Conservation (phyloP, 2,329 filamentous ascomycete species). For the Furcasterigmium sp. region DNA sequence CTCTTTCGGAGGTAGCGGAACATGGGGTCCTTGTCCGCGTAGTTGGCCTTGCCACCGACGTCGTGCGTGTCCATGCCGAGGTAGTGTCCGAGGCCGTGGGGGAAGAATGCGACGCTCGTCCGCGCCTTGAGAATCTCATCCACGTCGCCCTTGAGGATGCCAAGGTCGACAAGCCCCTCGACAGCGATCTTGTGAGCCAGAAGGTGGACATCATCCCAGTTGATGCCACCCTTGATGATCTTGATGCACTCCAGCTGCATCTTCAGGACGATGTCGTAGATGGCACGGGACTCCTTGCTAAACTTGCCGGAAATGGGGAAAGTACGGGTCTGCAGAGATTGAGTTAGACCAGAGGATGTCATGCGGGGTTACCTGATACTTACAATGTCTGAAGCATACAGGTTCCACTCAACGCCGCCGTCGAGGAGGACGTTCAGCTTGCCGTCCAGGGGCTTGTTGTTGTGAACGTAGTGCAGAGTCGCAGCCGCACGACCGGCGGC, state of each 20-base stretch:
- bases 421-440: conserved; percentile 82
- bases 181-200: conserved; percentile 79
- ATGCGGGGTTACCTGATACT: neutral
- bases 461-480: conserved; percentile 83
- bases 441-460: conserved; percentile 61
- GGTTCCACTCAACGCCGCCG: conserved; percentile 71
- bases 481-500: conserved; percentile 76
- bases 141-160: conserved; percentile 63
- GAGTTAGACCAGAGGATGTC: conserved; percentile 26
- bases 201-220: conserved; percentile 78
- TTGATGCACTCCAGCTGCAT: conserved; percentile 81
- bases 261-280: conserved; percentile 77
- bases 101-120: conserved; percentile 87
- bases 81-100: conserved; percentile 87
- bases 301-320: conserved; percentile 76
- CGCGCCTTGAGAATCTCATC: conserved; percentile 72
- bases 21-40: conserved; percentile 72
- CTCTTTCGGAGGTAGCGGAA: conserved; percentile 84
- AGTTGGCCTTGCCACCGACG: conserved; percentile 72
- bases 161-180: conserved; percentile 68
- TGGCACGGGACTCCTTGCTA: conserved; percentile 61
- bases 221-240: conserved; percentile 65
- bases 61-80: conserved; percentile 93
- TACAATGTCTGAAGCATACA: conserved; percentile 64
- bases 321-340: conserved; percentile 67